A percentile compares a stretch with the other conserved stretches of the same genome.
phyloP scores from a whole-genome alignment of 2,329 filamentous ascomycete genomes.

The Penicillium sumatraense region DNA sequence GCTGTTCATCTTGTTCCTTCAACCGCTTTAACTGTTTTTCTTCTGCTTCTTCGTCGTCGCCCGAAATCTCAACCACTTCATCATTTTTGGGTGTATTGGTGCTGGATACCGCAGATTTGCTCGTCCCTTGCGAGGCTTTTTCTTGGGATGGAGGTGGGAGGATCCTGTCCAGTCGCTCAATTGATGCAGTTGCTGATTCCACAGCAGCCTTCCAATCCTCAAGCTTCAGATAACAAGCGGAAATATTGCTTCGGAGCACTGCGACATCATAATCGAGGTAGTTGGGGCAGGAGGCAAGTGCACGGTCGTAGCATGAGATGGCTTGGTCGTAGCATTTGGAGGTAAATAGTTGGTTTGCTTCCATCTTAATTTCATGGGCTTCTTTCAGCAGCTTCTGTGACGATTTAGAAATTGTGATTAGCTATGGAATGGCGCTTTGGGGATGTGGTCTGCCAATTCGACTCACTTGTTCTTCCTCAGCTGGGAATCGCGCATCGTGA shows the following conservation, averaged over 20 bases:
- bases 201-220: slow-evolving; percentile 84
- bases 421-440: background rate
- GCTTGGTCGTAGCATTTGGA: slow-evolving; percentile 74
- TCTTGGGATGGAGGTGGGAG: slow-evolving; percentile 45
- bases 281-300: slow-evolving; percentile 75
- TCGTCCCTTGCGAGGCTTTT: slow-evolving; percentile 22
- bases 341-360: slow-evolving; percentile 80
- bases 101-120: slow-evolving; percentile 19
- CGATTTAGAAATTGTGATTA: background rate
- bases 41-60: slow-evolving; percentile 44
- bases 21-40: slow-evolving; percentile 49
- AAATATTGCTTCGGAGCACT: slow-evolving; percentile 84
- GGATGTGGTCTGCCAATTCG: background rate
- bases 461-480: slow-evolving; percentile 54
- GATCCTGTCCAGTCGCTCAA: slow-evolving; percentile 73
- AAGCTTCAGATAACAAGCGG: slow-evolving; percentile 85
- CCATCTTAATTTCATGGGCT: slow-evolving; percentile 72
- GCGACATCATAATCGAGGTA: slow-evolving; percentile 89
- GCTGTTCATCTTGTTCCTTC: slow-evolving; percentile 51
- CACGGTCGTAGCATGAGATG: slow-evolving; percentile 80
- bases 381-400: slow-evolving; percentile 68
- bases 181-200: slow-evolving; percentile 70
- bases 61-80: slow-evolving; percentile 56
- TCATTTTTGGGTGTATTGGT: slow-evolving; percentile 19
- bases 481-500: slow-evolving; percentile 50